phyloP scores from a whole-genome alignment of 1,139 yeast species.

The Suhomyces wounanorum region DNA sequence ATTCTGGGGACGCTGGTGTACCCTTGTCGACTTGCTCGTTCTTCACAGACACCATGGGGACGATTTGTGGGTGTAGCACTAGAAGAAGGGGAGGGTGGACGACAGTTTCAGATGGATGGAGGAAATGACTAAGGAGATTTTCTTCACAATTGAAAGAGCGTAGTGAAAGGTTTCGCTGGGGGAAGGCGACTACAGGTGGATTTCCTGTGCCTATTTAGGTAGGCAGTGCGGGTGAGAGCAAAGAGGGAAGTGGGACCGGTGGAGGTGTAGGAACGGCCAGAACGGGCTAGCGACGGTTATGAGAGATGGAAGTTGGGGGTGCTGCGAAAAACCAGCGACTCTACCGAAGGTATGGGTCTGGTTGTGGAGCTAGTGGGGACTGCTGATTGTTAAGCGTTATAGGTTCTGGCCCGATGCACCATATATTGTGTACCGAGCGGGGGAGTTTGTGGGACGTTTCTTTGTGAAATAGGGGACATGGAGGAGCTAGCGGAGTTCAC shows the following conservation, averaged over 20 bases:
- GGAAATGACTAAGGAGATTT: neutral
- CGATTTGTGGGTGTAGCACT: neutral
- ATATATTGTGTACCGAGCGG: too few species aligned
- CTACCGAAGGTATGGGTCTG: too few species aligned
- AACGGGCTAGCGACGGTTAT: neutral
- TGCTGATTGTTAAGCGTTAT: too few species aligned
- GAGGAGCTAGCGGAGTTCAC: too few species aligned
- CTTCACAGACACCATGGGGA: slow-evolving; percentile 6
- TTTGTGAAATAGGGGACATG: too few species aligned
- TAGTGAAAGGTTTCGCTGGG: neutral
- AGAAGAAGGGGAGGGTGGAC: neutral
- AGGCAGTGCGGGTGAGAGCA: slow-evolving; percentile 1
- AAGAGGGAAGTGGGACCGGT: neutral
- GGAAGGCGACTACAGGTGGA: neutral
- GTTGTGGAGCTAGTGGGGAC: too few species aligned
- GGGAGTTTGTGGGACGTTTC: too few species aligned
- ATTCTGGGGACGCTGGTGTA: neutral
- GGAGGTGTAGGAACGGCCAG: neutral
- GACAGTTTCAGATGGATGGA: neutral
- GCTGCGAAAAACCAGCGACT: neutral
- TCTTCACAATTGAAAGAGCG: neutral
- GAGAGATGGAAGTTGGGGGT: neutral
- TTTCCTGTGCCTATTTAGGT: neutral
- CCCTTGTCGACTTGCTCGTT: neutral
- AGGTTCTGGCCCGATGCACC: too few species aligned